Conservation (phyloP, 345 rosid species). For the Geranium brycei region DNA sequence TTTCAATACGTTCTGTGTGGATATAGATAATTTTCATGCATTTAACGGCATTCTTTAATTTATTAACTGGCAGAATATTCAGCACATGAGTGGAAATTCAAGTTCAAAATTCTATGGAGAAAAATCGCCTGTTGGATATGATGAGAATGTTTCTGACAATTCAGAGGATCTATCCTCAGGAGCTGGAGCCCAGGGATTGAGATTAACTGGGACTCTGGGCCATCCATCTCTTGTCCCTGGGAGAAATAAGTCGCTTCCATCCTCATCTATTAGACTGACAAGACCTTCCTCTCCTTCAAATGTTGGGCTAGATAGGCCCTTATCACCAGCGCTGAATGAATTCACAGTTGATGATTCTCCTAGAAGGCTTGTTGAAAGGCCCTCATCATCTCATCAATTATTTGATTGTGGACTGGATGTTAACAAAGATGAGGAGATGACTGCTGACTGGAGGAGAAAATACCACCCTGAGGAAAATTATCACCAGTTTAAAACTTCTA, state of each 20-base stretch:
- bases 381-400: slow-evolving; percentile 44
- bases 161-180: slow-evolving; percentile 31
- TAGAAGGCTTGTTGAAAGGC: slow-evolving; percentile 45
- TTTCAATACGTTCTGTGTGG: no score
- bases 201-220: slow-evolving; percentile 24
- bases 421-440: slow-evolving; percentile 39
- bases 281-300: slow-evolving; percentile 29
- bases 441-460: slow-evolving; percentile 52
- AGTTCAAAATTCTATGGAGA: slow-evolving; percentile 30
- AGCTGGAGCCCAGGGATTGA: slow-evolving; percentile 44
- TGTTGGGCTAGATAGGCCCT: slow-evolving; percentile 29
- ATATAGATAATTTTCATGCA: slow-evolving; percentile 3
- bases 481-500: slow-evolving; percentile 27
- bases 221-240: slow-evolving; percentile 38
- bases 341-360: slow-evolving; percentile 39
- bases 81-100: slow-evolving; percentile 33
- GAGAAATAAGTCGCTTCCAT: slow-evolving; percentile 28
- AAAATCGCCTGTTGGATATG: slow-evolving; percentile 29
- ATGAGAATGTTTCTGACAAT: slow-evolving; percentile 42
- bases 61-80: slow-evolving; percentile 23
- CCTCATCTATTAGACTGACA: slow-evolving; percentile 31
- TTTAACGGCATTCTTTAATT: slow-evolving; percentile 9
- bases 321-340: slow-evolving; percentile 33
- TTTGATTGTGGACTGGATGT: slow-evolving; percentile 41
- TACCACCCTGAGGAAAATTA: slow-evolving; percentile 30